These are phyloP conservation scores for Dichotomopilus funicola DNA, from an alignment of 2,329 filamentous ascomycete species.

Conservation along the genomic window DNA sequence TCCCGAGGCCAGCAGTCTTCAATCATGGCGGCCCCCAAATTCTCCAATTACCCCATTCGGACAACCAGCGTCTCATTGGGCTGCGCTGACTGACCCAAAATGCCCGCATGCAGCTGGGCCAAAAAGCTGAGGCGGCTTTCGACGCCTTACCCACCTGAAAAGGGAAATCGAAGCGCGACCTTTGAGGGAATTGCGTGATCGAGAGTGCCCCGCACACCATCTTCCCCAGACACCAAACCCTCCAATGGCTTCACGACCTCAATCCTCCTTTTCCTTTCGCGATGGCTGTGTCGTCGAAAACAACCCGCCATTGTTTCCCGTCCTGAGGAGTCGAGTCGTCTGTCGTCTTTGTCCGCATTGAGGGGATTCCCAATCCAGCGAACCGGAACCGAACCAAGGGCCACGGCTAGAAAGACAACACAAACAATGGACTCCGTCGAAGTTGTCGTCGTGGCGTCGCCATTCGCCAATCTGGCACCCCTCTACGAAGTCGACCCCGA, in stretches of 20 bases:
- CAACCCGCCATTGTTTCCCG: too few species aligned
- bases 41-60: too few species aligned
- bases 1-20: too few species aligned
- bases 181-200: conserved; percentile 20
- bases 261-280: too few species aligned
- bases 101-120: background rate
- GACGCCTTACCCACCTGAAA: background rate
- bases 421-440: conserved; percentile 15
- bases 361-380: too few species aligned
- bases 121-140: background rate
- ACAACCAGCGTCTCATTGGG: background rate
- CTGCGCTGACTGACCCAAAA: background rate
- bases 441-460: conserved; percentile 17
- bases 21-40: too few species aligned
- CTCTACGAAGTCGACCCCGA: conserved; percentile 32
- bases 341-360: too few species aligned
- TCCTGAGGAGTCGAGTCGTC: too few species aligned
- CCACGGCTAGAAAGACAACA: too few species aligned
- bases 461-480: conserved; percentile 25
- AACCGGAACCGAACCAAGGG: too few species aligned
- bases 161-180: background rate
- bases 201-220: conserved; percentile 18
- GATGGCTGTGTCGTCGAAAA: background rate
- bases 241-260: too few species aligned
- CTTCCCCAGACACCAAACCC: too few species aligned